A percentile compares a stretch with the other conserved stretches of the same genome.
Conservation (phyloP, 2,329 filamentous ascomycete species). For the Scleromitrula shiraiana region DNA sequence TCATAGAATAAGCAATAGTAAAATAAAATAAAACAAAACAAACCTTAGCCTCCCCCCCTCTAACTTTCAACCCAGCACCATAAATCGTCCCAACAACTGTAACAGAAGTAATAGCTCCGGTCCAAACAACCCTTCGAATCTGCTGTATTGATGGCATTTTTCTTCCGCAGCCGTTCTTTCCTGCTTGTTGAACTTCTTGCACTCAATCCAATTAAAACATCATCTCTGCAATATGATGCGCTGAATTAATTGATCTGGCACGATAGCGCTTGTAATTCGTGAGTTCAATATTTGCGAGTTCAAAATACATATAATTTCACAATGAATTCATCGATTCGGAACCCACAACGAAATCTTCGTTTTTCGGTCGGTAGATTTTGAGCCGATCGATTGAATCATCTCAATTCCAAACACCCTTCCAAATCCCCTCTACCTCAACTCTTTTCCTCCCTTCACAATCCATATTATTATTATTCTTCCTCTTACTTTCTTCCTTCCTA, state of each 20-base stretch:
- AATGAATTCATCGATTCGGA: neutral
- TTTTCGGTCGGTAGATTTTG: too few relatives aligned
- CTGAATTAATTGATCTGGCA: neutral
- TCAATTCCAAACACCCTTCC: conserved; percentile 5
- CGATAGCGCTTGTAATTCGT: neutral
- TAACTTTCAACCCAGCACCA: conserved; percentile 49
- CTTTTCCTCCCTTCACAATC: neutral
- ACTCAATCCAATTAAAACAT: neutral
- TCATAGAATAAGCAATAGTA: too few relatives aligned
- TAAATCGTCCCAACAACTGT: conserved; percentile 51
- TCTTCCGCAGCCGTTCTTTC: too few relatives aligned
- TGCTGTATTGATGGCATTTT: conserved; percentile 22
- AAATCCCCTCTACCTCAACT: neutral
- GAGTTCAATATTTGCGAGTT: neutral
- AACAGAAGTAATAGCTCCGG: conserved; percentile 45
- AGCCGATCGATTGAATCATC: neutral
- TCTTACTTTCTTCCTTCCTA: neutral
- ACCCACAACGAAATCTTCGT: neutral
- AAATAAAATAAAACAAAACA: conserved; percentile 9
- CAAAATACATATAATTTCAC: neutral
- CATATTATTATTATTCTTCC: neutral
- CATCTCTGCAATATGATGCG: neutral
- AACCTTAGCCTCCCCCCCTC: conserved; percentile 45
- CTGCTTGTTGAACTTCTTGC: too few relatives aligned
- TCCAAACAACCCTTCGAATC: conserved; percentile 43